phyloP scores from a whole-genome alignment of 352 stramenopile genomes.

The Globisporangium yorkense region DNA sequence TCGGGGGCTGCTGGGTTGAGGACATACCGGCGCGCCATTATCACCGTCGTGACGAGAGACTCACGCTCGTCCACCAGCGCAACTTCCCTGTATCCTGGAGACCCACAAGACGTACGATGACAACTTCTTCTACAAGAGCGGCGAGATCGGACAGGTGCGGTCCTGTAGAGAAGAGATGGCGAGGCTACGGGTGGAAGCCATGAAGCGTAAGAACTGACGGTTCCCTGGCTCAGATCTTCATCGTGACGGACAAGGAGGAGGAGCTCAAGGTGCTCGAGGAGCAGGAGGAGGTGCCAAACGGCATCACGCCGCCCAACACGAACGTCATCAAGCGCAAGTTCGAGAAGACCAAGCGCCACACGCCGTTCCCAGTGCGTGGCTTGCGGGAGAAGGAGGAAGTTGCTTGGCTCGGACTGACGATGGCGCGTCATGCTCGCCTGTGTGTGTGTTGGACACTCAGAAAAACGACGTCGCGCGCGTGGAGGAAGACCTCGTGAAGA shows the following conservation, averaged over 20 bases:
- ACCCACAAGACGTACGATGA: slow-evolving; percentile 89
- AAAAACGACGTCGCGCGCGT: slow-evolving; percentile 80
- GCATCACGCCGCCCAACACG: slow-evolving; percentile 79
- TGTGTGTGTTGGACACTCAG: slow-evolving; percentile 16
- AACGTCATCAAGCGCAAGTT: slow-evolving; percentile 87
- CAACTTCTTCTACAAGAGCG: slow-evolving; percentile 87
- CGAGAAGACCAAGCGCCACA: slow-evolving; percentile 82
- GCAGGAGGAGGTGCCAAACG: slow-evolving; percentile 59
- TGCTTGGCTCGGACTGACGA: neutral
- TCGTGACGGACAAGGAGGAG: slow-evolving; percentile 76
- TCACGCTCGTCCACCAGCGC: slow-evolving; percentile 25
- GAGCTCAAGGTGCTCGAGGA: slow-evolving; percentile 57
- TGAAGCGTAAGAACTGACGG: neutral
- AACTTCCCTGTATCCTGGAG: slow-evolving; percentile 81
- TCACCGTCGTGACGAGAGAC: no score
- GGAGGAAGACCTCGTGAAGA: slow-evolving; percentile 80
- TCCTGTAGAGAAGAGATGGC: neutral
- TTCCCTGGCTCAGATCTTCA: slow-evolving; percentile 54
- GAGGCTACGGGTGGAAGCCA: no score
- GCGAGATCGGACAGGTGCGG: slow-evolving; percentile 75
- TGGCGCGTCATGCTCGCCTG: neutral
- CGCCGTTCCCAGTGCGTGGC: slow-evolving; percentile 58
- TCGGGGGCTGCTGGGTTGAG: neutral
- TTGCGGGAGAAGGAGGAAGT: neutral
- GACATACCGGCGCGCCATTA: neutral